Base-by-base conservation (phyloP, 495 filamentous ascomycete species). In the Xeromyces bisporus region DNA sequence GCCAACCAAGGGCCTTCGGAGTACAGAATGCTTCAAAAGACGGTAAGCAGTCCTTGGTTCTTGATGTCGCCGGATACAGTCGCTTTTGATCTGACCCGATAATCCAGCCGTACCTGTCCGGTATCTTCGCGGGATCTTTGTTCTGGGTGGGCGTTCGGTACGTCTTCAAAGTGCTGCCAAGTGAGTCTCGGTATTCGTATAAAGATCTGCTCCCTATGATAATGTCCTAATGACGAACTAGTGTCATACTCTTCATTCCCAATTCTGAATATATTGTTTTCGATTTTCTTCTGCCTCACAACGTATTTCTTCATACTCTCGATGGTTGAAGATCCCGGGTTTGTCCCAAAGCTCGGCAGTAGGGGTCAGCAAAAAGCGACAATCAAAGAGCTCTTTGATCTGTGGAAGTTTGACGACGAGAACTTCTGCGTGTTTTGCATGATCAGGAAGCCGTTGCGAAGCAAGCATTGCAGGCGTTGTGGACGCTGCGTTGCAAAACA, bases 351-450 rank as follows among this genome's bases (percentile, higher is more conserved):
- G 48, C 65, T 86, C 39, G 75, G 75, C 30, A 85, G 85, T 40
- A 71, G 89, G 14, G 79, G 74, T 15, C 75, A 91, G 44, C 87
- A 94, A 50, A 83, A 84, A 52, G 75, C 73, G 15, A 71, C 78
- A 33, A 85, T 96, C 39, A 76, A 86, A 27, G 79, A 92, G 33
- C 68, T 97, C 3, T 60, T 96, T 35, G 62, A 67, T 32, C 44
- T 73, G 38, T 85, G 80, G 74, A 87, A 82, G 47, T 96, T 87
- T 50, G 85, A 97, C 55, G 84, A 91, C 38, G 66, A 76, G 24
- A 84, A 94, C 45, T 97, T 94, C 46, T 97, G 89, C 48, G 75
- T 89, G 17, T 65, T 67, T 18, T 97, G 89, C 56, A 93, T 96
- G 85, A 74, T 89, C 31, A 67, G 89, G 32, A 84, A 73, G 48